These are phyloP conservation scores for Didymella lethalis DNA, from an alignment of 2,329 filamentous ascomycete genomes.

Conservation along the genomic window DNA sequence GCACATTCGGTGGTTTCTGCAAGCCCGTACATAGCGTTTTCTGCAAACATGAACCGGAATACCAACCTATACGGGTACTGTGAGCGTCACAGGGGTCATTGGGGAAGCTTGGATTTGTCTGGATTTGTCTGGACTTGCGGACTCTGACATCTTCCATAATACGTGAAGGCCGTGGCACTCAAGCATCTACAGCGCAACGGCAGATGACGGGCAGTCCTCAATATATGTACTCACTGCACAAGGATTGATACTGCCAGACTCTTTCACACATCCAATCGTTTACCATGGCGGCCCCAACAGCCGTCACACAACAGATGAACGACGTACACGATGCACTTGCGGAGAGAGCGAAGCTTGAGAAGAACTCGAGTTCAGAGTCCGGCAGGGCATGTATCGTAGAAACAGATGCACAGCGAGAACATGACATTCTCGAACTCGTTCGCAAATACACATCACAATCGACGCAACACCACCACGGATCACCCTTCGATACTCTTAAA, in stretches of 20 bases:
- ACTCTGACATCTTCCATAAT: neutral
- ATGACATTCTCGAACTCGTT: neutral
- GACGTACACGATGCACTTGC: neutral
- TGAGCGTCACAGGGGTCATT: neutral
- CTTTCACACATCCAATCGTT: neutral
- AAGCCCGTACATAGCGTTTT: neutral
- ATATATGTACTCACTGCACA: neutral
- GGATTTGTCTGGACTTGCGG: neutral
- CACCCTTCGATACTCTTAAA: neutral
- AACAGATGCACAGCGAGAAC: neutral
- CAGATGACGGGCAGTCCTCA: neutral
- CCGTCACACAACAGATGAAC: neutral
- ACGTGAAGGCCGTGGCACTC: neutral
- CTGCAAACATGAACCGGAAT: neutral
- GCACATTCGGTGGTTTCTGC: neutral
- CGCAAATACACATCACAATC: neutral
- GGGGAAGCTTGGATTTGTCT: neutral
- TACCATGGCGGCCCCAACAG: neutral
- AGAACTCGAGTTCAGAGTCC: neutral
- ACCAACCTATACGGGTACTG: neutral
- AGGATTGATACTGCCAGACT: neutral
- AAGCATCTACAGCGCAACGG: neutral
- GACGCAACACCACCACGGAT: neutral
- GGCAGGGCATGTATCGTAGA: neutral
- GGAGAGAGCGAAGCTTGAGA: neutral